phyloP scores from a whole-genome alignment of 441 rosid species.

The Macaranga tanarius region DNA sequence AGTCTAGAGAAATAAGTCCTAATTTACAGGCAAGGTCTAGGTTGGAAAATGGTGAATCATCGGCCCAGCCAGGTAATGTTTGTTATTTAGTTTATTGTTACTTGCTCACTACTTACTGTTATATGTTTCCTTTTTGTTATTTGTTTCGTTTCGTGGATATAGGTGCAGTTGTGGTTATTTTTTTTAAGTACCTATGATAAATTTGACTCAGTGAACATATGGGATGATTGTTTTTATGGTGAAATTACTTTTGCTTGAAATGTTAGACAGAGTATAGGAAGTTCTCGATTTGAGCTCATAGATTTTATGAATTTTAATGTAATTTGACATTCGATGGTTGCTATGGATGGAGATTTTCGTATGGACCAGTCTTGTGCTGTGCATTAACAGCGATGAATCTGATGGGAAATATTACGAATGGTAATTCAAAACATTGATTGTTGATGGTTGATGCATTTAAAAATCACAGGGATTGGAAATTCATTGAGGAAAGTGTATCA shows the following conservation, averaged over 20 bases:
- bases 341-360: background rate
- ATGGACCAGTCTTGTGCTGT: background rate
- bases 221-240: background rate
- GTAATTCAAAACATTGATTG: background rate
- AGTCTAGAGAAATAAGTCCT: conserved; percentile 60
- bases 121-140: background rate
- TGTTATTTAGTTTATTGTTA: background rate
- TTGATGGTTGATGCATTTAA: background rate
- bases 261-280: background rate
- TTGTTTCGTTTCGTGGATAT: background rate
- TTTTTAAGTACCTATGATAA: background rate
- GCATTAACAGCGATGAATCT: background rate
- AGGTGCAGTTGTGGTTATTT: background rate
- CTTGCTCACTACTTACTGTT: background rate
- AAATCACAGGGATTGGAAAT: background rate
- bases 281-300: background rate
- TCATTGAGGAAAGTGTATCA: background rate
- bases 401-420: background rate
- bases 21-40: conserved; percentile 48
- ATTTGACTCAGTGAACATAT: background rate
- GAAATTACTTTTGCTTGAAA: background rate
- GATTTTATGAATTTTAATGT: background rate
- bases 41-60: conserved; percentile 61
- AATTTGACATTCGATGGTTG: background rate
- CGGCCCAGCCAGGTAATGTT: conserved; percentile 65